These are phyloP conservation scores for Cladophialophora bantiana DNA, from an alignment of 2,329 filamentous ascomycete genomes.

Conservation along the genomic window DNA sequence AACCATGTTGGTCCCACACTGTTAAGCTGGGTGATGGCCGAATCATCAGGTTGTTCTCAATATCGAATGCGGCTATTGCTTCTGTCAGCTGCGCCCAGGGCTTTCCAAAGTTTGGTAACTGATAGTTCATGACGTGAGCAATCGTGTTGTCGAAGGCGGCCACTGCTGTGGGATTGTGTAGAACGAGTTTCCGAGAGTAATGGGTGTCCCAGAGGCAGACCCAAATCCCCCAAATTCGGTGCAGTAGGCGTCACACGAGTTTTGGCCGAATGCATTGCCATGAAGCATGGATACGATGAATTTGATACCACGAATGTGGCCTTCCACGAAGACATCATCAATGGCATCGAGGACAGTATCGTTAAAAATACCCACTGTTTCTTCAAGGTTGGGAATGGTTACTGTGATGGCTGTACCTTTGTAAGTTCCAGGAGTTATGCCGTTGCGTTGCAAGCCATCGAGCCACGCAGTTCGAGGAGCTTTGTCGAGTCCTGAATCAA, in stretches of 20 bases:
- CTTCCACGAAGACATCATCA: conserved; percentile 9
- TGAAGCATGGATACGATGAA: conserved; percentile 16
- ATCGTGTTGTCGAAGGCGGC: conserved; percentile 17
- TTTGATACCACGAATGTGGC: conserved; percentile 14
- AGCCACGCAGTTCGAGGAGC: conserved; percentile 11
- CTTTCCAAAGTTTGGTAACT: conserved; percentile 11
- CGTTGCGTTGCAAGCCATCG: conserved; percentile 14
- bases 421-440: conserved; percentile 14
- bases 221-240: conserved; percentile 13
- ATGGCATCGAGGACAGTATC: conserved; percentile 19
- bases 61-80: conserved; percentile 18
- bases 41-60: conserved; percentile 15
- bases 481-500: conserved; percentile 9
- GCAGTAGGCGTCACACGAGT: conserved; percentile 16
- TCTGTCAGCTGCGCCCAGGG: conserved; percentile 7
- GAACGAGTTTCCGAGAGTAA: conserved; percentile 16
- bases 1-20: conserved; percentile 16
- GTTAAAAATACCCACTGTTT: conserved; percentile 14
- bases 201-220: conserved; percentile 14
- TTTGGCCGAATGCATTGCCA: conserved; percentile 15
- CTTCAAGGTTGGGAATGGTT: conserved; percentile 16
- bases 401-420: conserved; percentile 20
- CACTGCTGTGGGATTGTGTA: conserved; percentile 15
- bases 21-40: conserved; percentile 15
- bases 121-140: conserved; percentile 17